These are phyloP conservation scores for Polyporus arcularius DNA, from an alignment of 768 basidiomycete genomes.

Conservation along the genomic window DNA sequence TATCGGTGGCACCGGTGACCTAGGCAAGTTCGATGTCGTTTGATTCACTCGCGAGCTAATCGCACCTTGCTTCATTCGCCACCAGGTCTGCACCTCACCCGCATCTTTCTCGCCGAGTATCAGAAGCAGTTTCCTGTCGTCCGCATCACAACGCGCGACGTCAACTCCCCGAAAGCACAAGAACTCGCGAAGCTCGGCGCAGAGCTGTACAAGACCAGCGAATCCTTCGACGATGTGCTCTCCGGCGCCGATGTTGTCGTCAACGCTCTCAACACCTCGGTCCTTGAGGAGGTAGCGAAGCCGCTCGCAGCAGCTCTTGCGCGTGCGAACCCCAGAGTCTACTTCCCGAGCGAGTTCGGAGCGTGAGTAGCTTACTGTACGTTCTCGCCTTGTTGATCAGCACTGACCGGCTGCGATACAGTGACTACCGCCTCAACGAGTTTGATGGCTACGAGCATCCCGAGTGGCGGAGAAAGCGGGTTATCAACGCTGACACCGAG, in stretches of 20 bases:
- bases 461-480: constrained; percentile 10
- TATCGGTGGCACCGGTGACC: constrained; percentile 1
- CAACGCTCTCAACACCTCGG: constrained; percentile 6
- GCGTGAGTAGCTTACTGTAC: constrained; percentile 10
- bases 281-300: constrained; percentile 3
- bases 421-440: constrained; percentile 21
- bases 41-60: no score
- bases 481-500: constrained; percentile 2
- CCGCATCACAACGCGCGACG: constrained; percentile 20
- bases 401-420: not conserved
- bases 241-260: constrained; percentile 25
- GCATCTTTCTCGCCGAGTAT: constrained; percentile 13
- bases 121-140: constrained; percentile 16
- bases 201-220: constrained; percentile 10
- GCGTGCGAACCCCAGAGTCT: constrained; percentile 15
- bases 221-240: constrained; percentile 7
- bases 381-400: no score
- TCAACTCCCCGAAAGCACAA: constrained; percentile 8
- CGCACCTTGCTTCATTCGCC: no score
- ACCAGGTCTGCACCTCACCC: constrained; percentile 11
- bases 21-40: not conserved
- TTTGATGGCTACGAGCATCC: constrained; percentile 17
- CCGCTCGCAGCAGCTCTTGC: constrained; percentile 7
- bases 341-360: constrained; percentile 24
- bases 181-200: constrained; percentile 21